phyloP scores from a whole-genome alignment of 352 stramenopile genomes.

The Phytophthora pinifolia region DNA sequence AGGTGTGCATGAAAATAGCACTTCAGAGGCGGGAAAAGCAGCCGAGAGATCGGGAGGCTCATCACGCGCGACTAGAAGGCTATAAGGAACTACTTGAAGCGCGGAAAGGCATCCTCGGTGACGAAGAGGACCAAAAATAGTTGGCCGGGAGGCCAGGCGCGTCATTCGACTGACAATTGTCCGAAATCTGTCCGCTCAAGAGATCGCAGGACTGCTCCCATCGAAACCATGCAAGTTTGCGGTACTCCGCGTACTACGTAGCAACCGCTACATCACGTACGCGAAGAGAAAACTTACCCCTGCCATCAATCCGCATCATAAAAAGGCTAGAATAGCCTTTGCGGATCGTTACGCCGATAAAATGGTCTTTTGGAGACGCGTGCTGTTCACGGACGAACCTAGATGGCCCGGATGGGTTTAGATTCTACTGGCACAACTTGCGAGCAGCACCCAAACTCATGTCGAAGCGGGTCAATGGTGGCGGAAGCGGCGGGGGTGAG shows the following conservation, averaged over 20 bases:
- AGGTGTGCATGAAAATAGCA: too few relatives aligned
- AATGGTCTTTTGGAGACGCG: slow-evolving; percentile 5
- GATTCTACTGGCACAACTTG: slow-evolving; percentile 7
- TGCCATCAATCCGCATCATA: slow-evolving; percentile 11
- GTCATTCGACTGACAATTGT: not conserved
- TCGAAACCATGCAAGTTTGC: not conserved
- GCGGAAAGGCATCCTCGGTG: too few relatives aligned
- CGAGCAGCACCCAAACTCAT: not conserved
- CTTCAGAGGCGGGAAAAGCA: too few relatives aligned
- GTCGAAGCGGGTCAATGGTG: slow-evolving; percentile 10
- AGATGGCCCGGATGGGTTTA: slow-evolving; percentile 9
- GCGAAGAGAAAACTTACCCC: slow-evolving; percentile 9
- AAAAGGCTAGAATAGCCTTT: not conserved
- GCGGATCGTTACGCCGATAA: not conserved
- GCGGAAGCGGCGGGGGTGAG: slow-evolving; percentile 2
- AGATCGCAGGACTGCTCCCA: not conserved
- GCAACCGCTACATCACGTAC: slow-evolving; percentile 9
- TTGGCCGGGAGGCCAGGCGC: not conserved
- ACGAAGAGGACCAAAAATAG: too few relatives aligned
- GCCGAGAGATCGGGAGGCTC: too few relatives aligned
- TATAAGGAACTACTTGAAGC: too few relatives aligned
- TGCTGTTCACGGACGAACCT: slow-evolving; percentile 15
- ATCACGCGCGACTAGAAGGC: too few relatives aligned
- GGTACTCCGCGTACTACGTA: slow-evolving; percentile 2
- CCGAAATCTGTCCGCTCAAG: not conserved